Conservation (phyloP, 192 early-diverging fungal genomes). For the Dissophora ornata region DNA sequence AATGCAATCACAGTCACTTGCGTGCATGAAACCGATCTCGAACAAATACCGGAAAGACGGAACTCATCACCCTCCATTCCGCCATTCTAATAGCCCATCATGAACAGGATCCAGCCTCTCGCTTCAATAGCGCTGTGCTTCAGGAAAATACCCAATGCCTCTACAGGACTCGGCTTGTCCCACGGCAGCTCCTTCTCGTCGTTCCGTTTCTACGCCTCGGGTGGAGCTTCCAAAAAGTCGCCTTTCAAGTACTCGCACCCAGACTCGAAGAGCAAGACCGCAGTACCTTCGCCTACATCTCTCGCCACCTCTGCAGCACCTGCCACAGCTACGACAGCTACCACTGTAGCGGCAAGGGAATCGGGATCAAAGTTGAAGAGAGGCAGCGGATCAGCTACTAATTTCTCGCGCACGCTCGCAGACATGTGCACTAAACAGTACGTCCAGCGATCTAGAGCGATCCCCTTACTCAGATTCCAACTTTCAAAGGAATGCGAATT, state of each 20-base stretch:
- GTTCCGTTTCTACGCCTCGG: conserved; percentile 8
- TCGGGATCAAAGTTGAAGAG: conserved; percentile 5
- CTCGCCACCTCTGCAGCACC: conserved; percentile 2
- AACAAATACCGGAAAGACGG: too few relatives aligned
- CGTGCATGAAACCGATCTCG: too few relatives aligned
- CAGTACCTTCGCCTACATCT: conserved; percentile 18
- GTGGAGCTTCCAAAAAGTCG: conserved; percentile 11
- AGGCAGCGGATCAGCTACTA: conserved; percentile 1
- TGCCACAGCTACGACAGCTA: neutral
- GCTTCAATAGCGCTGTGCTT: conserved; percentile 5
- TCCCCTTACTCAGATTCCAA: too few relatives aligned
- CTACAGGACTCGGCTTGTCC: neutral
- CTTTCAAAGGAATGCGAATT: too few relatives aligned
- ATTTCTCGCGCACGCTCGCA: conserved; percentile 33
- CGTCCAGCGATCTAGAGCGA: neutral
- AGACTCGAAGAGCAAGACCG: conserved; percentile 29
- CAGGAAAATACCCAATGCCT: neutral
- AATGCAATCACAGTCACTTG: too few relatives aligned
- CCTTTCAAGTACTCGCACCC: conserved; percentile 39
- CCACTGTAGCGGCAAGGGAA: conserved; percentile 7
- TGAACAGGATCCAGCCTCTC: conserved; percentile 26
- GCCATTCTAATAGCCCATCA: conserved; percentile 1
- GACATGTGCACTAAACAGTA: conserved; percentile 50
- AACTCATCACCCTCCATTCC: too few relatives aligned
- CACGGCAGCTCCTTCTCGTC: neutral